A percentile compares a stretch with the other conserved stretches of the same genome.
These are phyloP conservation scores for Mycena rebaudengoi DNA, from an alignment of 768 basidiomycete species.

Conservation along the genomic window DNA sequence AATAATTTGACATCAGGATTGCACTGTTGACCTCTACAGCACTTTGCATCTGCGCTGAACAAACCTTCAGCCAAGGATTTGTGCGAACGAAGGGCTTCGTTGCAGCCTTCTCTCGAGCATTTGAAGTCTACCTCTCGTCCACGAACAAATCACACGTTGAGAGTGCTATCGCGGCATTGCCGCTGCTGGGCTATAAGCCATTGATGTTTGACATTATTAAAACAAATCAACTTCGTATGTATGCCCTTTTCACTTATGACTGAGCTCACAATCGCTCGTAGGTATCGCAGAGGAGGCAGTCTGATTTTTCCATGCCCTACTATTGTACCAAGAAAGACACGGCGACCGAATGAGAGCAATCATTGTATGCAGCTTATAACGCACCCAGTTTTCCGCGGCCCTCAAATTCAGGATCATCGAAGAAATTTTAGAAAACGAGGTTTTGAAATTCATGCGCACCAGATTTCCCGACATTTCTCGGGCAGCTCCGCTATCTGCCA, in stretches of 20 bases:
- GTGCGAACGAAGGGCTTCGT: neutral
- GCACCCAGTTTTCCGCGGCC: too few species aligned
- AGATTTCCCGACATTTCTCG: too few species aligned
- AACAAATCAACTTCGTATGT: neutral
- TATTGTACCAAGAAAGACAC: too few species aligned
- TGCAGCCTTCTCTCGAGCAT: neutral
- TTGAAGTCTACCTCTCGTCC: neutral
- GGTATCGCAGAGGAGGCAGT: neutral
- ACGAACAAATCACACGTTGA: neutral
- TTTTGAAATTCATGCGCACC: too few species aligned
- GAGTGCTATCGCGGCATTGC: neutral
- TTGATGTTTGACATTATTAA: neutral
- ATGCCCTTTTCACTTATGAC: neutral
- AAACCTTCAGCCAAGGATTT: neutral
- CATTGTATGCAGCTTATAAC: too few species aligned
- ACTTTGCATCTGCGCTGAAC: conserved; percentile 1
- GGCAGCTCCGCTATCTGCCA: too few species aligned
- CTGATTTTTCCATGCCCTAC: too few species aligned
- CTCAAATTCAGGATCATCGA: too few species aligned
- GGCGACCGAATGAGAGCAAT: too few species aligned
- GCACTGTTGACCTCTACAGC: neutral
- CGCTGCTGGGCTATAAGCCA: neutral
- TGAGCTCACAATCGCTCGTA: neutral
- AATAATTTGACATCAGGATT: neutral
- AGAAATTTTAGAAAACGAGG: too few species aligned